phyloP scores from a whole-genome alignment of 1,284 basidiomycete species.

The Agaricales sp. region DNA sequence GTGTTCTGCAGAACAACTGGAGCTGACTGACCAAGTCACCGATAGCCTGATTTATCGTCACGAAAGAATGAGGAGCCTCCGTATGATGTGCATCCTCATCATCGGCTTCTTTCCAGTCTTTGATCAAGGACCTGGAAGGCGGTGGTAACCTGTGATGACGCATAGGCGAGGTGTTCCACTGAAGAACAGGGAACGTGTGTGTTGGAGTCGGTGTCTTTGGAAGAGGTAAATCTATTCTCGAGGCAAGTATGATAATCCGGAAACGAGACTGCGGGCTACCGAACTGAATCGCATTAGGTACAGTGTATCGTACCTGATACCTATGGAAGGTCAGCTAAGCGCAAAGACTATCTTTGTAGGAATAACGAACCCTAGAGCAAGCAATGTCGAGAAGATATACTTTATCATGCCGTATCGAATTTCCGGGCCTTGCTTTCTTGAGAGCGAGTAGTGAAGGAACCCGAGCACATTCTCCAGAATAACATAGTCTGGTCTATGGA shows the following conservation, averaged over 20 bases:
- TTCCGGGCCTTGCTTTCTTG: background rate
- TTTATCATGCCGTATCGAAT: background rate
- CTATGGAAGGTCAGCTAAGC: too few relatives aligned
- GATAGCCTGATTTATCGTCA: constrained; percentile 55
- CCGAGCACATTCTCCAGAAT: background rate
- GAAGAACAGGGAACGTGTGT: background rate
- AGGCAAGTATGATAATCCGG: background rate
- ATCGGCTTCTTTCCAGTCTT: background rate
- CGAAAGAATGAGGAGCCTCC: constrained; percentile 9
- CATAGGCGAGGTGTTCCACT: background rate
- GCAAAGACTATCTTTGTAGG: too few relatives aligned
- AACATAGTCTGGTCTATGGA: background rate
- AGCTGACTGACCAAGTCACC: constrained; percentile 49
- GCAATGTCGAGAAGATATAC: background rate
- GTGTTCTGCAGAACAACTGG: too few relatives aligned
- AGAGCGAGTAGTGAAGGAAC: background rate
- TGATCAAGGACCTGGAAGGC: background rate
- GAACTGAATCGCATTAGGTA: background rate
- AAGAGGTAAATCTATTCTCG: background rate
- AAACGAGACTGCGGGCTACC: constrained; percentile 1
- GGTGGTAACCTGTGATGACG: background rate
- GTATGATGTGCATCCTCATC: background rate
- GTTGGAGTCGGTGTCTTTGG: background rate
- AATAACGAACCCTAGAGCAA: background rate
- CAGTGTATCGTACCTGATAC: background rate